Percentiles rank a stretch among this genome's conserved stretches.
Conservation (phyloP, 164 flowering plant genomes). For the Berberis vulgaris region DNA sequence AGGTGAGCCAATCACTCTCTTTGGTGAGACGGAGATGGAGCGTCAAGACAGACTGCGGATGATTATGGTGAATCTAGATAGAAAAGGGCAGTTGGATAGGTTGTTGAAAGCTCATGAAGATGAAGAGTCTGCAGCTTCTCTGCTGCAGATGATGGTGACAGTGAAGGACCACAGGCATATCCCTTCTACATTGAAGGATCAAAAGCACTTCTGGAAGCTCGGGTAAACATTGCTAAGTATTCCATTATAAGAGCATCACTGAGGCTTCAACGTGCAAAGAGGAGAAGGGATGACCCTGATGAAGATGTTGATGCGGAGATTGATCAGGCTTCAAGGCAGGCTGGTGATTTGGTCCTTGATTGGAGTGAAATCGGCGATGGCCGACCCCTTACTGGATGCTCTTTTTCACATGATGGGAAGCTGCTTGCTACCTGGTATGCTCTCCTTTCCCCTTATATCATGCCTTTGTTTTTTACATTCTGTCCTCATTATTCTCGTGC, state of each 20-base stretch:
- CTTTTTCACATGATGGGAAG: conserved; percentile 67
- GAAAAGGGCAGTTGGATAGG: conserved; percentile 85
- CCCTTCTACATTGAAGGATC: conserved; percentile 93
- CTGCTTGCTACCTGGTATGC: conserved; percentile 83
- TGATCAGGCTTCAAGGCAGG: conserved; percentile 63
- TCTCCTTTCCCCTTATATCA: background rate
- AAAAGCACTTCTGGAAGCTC: conserved; percentile 53
- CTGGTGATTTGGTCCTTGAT: conserved; percentile 46
- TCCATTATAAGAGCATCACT: conserved; percentile 57
- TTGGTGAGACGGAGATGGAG: conserved; percentile 97
- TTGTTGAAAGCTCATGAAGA: conserved; percentile 90
- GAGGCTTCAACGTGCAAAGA: conserved; percentile 61
- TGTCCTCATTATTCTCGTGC: too few species aligned
- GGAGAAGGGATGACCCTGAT: conserved; percentile 89
- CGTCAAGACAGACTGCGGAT: conserved; percentile 70
- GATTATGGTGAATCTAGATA: conserved; percentile 78
- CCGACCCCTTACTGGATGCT: conserved; percentile 87
- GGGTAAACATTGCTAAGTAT: conserved; percentile 60
- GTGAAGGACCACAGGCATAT: conserved; percentile 53
- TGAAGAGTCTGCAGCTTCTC: conserved; percentile 61
- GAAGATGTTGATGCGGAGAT: conserved; percentile 84
- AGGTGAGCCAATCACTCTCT: conserved; percentile 85
- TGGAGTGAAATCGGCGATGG: conserved; percentile 92
- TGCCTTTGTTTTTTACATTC: background rate
- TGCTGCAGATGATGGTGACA: conserved; percentile 39